Evolutionary conservation across 345 rosid species (phyloP), one percentile per base, ranked within the genome.

Genomic region (Capsella bursapastoris): DNA sequence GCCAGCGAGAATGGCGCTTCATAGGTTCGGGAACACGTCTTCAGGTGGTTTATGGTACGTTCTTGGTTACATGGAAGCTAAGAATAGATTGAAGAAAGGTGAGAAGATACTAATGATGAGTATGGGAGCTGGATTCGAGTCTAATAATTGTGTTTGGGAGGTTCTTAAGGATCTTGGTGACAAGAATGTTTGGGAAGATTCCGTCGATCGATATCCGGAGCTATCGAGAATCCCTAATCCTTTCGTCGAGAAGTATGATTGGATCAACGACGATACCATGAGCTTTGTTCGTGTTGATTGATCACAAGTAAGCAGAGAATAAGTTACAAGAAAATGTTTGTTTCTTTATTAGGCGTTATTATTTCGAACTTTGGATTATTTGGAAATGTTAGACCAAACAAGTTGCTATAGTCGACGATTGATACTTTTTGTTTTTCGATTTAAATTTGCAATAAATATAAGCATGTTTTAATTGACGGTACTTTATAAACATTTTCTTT

Each of bases 41-140:
- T 90, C 96, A 0, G 83, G 96, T 12, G 90, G 97, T 14, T 80
- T 89, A 1, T 92, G 97, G 97, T 92, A 92, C 72, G 97, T 88
- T 60, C 70, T 87, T 28, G 85, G 86, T 7, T 87, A 87, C 53
- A 87, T 85, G 91, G 89, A 87, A 69, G 91, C 92, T 13, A 84
- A 86, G 75, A 84, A 86, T 52, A 81, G 88, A 68, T 71, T 79
- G 16, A 86, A 81, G 68, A 79, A 74, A 57, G 84, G 84, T 27
- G 83, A 82, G 2, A 80, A 52, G 82, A 68, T 82, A 16, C 44
- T 87, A 64, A 85, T 87, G 91, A 79, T 87, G 40, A 83, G 91
- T 78, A 71, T 87, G 34, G 91, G 91, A 63, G 91, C 91, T 47
- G 91, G 91, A 27, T 87, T 87, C 34, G 84, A 83, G 77, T 83